A percentile compares a stretch with the other conserved stretches of the same genome.
Conservation (phyloP, 2,329 filamentous ascomycete genomes). For the Fusarium buxicola region DNA sequence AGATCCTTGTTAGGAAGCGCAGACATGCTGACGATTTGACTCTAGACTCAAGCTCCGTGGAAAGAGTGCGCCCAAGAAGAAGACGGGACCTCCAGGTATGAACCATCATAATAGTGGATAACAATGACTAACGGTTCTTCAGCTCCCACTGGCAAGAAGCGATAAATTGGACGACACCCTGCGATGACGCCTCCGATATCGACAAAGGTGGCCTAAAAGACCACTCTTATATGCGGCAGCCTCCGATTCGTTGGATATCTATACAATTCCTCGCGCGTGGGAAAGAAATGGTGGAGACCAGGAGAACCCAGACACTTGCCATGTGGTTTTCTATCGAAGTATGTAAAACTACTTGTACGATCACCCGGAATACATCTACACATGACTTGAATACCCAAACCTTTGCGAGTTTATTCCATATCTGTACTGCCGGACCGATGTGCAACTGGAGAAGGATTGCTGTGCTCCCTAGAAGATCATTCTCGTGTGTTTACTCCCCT, state of each 20-base stretch:
- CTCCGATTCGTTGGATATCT: neutral
- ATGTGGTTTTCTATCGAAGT: constrained; percentile 19
- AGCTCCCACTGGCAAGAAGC: constrained; percentile 49
- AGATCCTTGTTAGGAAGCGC: neutral
- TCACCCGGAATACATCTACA: constrained; percentile 24
- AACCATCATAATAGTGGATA: neutral
- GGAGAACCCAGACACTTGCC: constrained; percentile 8
- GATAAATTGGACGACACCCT: constrained; percentile 37
- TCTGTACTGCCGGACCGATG: too few relatives aligned
- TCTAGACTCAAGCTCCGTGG: constrained; percentile 79
- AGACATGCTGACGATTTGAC: constrained; percentile 46
- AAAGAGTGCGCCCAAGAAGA: constrained; percentile 92
- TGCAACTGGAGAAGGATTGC: too few relatives aligned
- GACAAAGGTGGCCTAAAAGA: constrained; percentile 3
- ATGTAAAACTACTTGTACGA: constrained; percentile 46
- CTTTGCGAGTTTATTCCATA: neutral
- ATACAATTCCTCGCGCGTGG: constrained; percentile 1
- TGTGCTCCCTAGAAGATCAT: neutral
- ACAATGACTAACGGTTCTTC: constrained; percentile 23
- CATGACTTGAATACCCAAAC: constrained; percentile 3
- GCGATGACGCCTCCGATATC: constrained; percentile 33
- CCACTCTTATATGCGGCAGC: neutral
- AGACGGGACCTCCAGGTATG: constrained; percentile 66
- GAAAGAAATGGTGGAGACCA: constrained; percentile 4
- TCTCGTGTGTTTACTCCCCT: too few relatives aligned